Evolutionary conservation across 768 basidiomycete genomes (phyloP).

Genomic region (Tricholoma hemisulphureum): DNA sequence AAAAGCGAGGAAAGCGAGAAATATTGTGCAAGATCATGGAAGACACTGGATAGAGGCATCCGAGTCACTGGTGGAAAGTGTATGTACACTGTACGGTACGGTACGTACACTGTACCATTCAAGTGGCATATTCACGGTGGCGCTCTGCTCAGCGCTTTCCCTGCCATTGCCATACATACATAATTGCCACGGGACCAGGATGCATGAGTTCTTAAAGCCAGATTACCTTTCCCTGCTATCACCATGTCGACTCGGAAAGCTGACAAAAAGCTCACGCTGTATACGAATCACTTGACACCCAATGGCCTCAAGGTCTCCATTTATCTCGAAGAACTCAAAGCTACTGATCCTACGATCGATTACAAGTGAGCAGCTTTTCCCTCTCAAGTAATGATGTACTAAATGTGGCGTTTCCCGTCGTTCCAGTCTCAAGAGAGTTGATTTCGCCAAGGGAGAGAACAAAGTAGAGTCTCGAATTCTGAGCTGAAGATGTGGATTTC

Average conservation of each 20-base stretch:
- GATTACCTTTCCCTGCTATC: too few species aligned
- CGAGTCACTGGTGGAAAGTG: neutral
- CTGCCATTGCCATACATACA: too few species aligned
- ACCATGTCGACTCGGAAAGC: constrained; percentile 2
- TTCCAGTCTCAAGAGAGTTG: constrained; percentile 49
- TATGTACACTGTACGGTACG: too few species aligned
- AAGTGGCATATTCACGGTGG: too few species aligned
- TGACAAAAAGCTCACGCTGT: constrained; percentile 13
- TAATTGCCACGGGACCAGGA: too few species aligned
- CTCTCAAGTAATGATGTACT: neutral
- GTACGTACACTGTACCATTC: too few species aligned
- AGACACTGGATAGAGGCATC: too few species aligned
- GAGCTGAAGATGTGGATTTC: neutral
- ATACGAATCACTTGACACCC: constrained; percentile 21
- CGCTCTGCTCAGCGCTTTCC: too few species aligned
- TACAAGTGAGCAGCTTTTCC: constrained; percentile 38
- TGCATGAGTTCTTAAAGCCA: neutral
- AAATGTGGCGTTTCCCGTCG: neutral
- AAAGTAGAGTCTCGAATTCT: constrained; percentile 44
- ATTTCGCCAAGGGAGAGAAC: constrained; percentile 65
- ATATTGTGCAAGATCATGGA: constrained; percentile 6
- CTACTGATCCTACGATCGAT: constrained; percentile 44
- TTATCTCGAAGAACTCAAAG: constrained; percentile 23
- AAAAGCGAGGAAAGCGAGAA: constrained; percentile 10
- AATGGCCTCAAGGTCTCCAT: constrained; percentile 24